Evolutionary conservation across 148 eudicot genomes (phyloP).

Genomic region (Vaccinium darrowii): DNA sequence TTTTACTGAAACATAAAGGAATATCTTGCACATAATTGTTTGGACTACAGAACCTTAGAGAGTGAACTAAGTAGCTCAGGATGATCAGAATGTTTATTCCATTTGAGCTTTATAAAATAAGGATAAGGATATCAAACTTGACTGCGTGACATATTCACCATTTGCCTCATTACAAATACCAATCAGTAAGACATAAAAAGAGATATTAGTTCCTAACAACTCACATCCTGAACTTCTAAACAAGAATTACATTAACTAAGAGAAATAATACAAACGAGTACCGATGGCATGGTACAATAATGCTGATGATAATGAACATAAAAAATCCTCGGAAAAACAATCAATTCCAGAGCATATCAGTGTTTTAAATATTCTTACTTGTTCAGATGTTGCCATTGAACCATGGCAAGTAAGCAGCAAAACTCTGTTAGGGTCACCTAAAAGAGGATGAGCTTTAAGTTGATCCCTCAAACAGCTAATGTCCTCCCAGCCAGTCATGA

Average conservation of each 20-base stretch:
- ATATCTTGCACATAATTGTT: neutral
- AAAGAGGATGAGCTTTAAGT: constrained; percentile 91
- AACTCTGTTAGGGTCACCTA: constrained; percentile 98
- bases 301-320: neutral
- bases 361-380: constrained; percentile 37
- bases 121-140: neutral
- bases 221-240: neutral
- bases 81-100: neutral
- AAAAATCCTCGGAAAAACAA: neutral
- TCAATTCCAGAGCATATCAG: neutral
- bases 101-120: neutral
- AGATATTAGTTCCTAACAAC: constrained; percentile 5
- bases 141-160: neutral
- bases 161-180: neutral
- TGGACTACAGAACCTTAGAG: neutral
- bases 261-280: neutral
- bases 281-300: neutral
- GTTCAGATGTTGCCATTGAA: constrained; percentile 98
- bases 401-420: constrained; percentile 94
- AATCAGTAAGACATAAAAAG: neutral
- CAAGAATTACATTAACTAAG: neutral
- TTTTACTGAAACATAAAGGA: neutral
- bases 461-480: constrained; percentile 93
- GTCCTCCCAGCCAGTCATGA: constrained; percentile 99
- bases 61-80: neutral